A percentile compares a stretch with the other conserved stretches of the same genome.
Conservation (phyloP, 148 eudicot genomes). For the Fagopyrum esculentum region DNA sequence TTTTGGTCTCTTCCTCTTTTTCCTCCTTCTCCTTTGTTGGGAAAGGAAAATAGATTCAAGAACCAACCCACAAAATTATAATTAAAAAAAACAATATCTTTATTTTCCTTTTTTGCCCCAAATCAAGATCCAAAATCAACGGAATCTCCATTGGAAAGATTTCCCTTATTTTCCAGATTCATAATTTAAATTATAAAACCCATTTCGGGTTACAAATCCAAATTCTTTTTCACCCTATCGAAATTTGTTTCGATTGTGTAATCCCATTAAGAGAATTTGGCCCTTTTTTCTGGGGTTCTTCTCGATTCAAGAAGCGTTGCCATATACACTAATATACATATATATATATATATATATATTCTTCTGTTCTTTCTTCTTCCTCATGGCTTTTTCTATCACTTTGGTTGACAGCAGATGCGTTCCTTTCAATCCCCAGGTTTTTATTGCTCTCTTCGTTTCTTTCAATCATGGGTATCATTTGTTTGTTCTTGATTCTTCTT, state of each 20-base stretch:
- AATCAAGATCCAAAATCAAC: slow-evolving; percentile 10
- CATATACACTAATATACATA: neutral
- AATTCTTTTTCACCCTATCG: neutral
- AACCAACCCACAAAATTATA: neutral
- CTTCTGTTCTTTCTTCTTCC: neutral
- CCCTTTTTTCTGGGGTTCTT: neutral
- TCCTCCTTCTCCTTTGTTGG: neutral
- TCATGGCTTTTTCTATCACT: neutral
- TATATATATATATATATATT: neutral
- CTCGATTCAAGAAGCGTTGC: slow-evolving; percentile 4
- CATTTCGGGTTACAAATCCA: neutral
- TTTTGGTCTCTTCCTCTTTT: neutral
- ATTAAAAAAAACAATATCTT: neutral
- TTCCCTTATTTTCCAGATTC: neutral
- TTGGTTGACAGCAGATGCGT: slow-evolving; percentile 10
- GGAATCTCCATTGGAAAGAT: slow-evolving; percentile 7
- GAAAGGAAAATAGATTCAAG: neutral
- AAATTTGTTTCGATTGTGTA: neutral
- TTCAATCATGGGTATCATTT: neutral
- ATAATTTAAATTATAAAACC: neutral
- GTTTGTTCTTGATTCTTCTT: neutral
- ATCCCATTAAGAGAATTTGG: neutral
- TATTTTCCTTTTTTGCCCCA: neutral
- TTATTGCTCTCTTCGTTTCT: neutral
- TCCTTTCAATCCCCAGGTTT: slow-evolving; percentile 2